Base-by-base conservation (phyloP, 2,329 filamentous ascomycete species). In the Daldinia sp. region DNA sequence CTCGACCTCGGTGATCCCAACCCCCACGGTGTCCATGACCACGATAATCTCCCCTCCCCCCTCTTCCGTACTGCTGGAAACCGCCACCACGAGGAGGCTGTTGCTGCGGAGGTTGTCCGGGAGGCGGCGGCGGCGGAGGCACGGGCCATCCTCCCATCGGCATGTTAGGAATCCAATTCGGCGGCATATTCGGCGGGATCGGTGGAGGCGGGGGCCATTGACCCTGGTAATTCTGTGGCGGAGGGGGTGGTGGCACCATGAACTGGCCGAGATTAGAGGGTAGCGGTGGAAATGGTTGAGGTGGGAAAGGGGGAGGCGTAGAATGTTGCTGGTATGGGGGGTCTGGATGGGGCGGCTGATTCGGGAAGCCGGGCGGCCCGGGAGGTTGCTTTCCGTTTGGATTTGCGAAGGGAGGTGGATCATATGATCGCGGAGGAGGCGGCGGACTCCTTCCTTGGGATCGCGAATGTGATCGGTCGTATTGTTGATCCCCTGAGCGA, bases 21-120 rank as follows among this genome's bases (percentile, higher is more conserved):
- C 74, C 74, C 30, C 76, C 75, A 23, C 70, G 72, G 46, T 74
- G 69, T 20, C 76, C 73, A 37, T 77, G 72, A 2, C 78, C 77
- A 20, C 78, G 75, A 66, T 77, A 75, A 6, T 73, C 73, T 2
- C 76, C 77, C 26, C 74, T 72, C 20, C 78, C 74, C 4, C 78
- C 76, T 55, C 77, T 71, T 7, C 75, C 74, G 7, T 78, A 74
- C 26, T 63, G 66, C 46, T 76, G 76, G 55, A 73, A 75, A 28
- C 72, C 72, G 28, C 74, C 71, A 4, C 60, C 20, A 23, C 20
- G 20, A 23, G 20, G 69, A 30, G 63, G 67, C 30, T 65, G 65
- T n/a, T 66, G 62, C 20, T 48, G 67, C 10, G 58, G 67, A 3
- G 74, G 78, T 7, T 68, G 76, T 51, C 46, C 46, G 10, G 46